Percentiles rank a stretch among this genome's conserved stretches.
Evolutionary conservation across 1,284 basidiomycete species (phyloP).

Genomic region (Apiotrichum montevideense): DNA sequence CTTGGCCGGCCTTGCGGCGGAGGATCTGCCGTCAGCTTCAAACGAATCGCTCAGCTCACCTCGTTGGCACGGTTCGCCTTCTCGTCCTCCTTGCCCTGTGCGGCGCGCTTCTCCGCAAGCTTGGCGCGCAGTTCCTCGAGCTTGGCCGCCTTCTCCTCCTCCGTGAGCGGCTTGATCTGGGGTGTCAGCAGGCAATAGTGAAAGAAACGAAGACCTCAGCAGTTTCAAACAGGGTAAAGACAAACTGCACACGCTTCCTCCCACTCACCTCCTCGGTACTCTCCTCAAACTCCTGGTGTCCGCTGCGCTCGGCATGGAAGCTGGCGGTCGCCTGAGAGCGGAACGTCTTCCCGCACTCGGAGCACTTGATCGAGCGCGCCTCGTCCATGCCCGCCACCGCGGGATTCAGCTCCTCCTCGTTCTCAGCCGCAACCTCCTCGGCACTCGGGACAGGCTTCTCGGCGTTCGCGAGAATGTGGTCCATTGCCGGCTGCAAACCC

Average conservation of each 20-base stretch:
- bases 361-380: slow-evolving; percentile 39
- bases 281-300: slow-evolving; percentile 91
- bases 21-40: slow-evolving; percentile 49
- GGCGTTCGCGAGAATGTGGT: slow-evolving; percentile 72
- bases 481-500: slow-evolving; percentile 80
- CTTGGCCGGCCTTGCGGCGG: slow-evolving; percentile 77
- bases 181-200: background rate
- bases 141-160: slow-evolving; percentile 83
- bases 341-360: slow-evolving; percentile 75
- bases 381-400: slow-evolving; percentile 9
- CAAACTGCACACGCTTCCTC: no score
- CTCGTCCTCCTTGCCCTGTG: slow-evolving; percentile 62
- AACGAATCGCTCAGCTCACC: slow-evolving; percentile 14
- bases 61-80: slow-evolving; percentile 73
- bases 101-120: slow-evolving; percentile 60
- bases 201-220: no score
- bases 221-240: no score
- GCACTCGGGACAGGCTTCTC: slow-evolving; percentile 60
- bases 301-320: slow-evolving; percentile 91
- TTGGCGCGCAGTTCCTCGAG: slow-evolving; percentile 71
- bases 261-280: slow-evolving; percentile 76
- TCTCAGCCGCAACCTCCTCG: slow-evolving; percentile 64
- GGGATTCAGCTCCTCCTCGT: slow-evolving; percentile 52
- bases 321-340: slow-evolving; percentile 81
- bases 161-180: slow-evolving; percentile 65